Base-by-base conservation (phyloP, 352 stramenopile species). In the Phytophthora sansomeana region DNA sequence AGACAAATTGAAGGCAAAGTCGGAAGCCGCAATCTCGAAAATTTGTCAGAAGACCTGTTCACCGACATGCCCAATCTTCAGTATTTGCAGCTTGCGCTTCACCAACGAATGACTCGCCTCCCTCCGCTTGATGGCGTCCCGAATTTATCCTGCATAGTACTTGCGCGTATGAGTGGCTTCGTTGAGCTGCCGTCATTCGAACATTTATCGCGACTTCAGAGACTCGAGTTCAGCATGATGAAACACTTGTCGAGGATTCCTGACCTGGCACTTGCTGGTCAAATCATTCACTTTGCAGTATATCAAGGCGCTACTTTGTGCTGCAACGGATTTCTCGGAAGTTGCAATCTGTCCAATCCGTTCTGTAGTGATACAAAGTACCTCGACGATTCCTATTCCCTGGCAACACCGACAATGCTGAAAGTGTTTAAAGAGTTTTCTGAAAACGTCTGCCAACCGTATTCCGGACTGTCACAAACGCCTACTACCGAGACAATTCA, bases 1-100 rank as follows among this genome's bases (percentile, higher is more conserved):
- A 86, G 77, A 26, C 75, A 83, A 54, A 67, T 86, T 24, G 77
- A 83, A 69, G 77, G 77, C 16, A 77, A 66, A 24, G 42, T 71
- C 5, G 59, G 62, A 0, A 55, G 39, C 29, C 24, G 28, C n/a
- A 80, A 81, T n/a, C 50, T 71, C n/a, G 56, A 35, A 2, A 30
- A 44, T 17, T 46, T 85, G 16, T 14, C 43, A 0, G 52, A 62
- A 6, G 55, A 75, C 24, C 53, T 87, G 3, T 85, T 89, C 50
- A 50, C 24, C 3, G 29, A 65, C 7, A 74, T 83, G 63, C 51
- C 58, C 0, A 52, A 67, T 6, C 43, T 89, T 6, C 68, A 50
- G 1, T 75, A 75, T 11, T 54, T 89, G 4, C 69, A 84, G n/a
- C 33, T 89, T 3, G 70, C 72, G 5, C 21, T 70, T n/a, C 76